Evolutionary conservation across 805 yeast species (phyloP).

Genomic region (Saturnispora mendoncae): DNA sequence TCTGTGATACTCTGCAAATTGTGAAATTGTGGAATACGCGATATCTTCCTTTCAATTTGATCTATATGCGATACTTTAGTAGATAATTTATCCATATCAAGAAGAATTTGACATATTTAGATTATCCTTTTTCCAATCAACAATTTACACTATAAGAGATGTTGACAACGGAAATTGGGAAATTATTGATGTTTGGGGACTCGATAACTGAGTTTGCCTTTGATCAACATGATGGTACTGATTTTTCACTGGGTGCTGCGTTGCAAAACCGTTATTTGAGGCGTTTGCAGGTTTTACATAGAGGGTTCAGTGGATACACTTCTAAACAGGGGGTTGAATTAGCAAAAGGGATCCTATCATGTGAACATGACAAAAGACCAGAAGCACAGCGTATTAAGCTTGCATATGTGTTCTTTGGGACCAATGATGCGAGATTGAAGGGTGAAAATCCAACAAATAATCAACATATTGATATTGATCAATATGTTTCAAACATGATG

Average conservation of each 20-base stretch:
- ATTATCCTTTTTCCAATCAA: too few species aligned
- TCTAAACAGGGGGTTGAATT: constrained; percentile 49
- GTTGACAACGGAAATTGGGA: constrained; percentile 11
- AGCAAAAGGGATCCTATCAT: constrained; percentile 40
- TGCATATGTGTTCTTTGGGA: constrained; percentile 64
- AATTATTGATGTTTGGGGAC: constrained; percentile 30
- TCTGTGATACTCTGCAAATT: background rate
- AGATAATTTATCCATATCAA: background rate
- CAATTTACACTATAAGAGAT: background rate
- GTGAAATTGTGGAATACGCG: constrained; percentile 6
- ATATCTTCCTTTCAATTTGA: background rate
- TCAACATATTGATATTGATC: constrained; percentile 39
- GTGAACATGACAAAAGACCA: constrained; percentile 33
- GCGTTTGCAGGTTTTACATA: constrained; percentile 54
- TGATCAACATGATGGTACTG: constrained; percentile 17
- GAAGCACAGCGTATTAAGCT: constrained; percentile 28
- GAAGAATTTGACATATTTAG: background rate
- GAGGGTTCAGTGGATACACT: constrained; percentile 77
- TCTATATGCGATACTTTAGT: background rate
- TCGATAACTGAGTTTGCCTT: constrained; percentile 30
- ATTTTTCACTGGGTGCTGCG: constrained; percentile 27
- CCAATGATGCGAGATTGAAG: constrained; percentile 51
- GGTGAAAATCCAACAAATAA: constrained; percentile 32
- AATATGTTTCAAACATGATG: constrained; percentile 40
- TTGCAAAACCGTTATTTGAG: constrained; percentile 40